phyloP scores from a whole-genome alignment of 768 basidiomycete species.

The Coprinellus micaceus region DNA sequence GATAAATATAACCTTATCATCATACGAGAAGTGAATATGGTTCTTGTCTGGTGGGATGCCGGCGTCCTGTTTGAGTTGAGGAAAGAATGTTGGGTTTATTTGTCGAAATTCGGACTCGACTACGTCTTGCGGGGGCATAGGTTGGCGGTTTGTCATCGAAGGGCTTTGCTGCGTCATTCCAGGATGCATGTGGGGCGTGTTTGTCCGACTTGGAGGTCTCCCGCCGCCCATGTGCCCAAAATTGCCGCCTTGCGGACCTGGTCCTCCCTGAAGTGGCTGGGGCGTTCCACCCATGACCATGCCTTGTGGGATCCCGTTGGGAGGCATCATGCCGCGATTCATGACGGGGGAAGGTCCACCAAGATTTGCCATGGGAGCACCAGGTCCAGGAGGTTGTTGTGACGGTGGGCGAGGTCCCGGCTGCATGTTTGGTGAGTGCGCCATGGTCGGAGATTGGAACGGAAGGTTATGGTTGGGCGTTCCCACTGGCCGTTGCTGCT shows the following conservation, averaged over 20 bases:
- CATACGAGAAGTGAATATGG: constrained; percentile 39
- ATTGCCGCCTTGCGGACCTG: constrained; percentile 16
- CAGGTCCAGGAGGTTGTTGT: constrained; percentile 20
- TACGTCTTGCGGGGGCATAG: constrained; percentile 7
- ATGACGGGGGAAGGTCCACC: constrained; percentile 51
- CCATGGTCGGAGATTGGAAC: constrained; percentile 63
- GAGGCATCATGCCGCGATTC: constrained; percentile 46
- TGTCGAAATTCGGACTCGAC: too few relatives aligned
- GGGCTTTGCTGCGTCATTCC: constrained; percentile 56
- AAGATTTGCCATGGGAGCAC: constrained; percentile 45
- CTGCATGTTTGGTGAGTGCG: constrained; percentile 45
- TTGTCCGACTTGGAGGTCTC: constrained; percentile 60
- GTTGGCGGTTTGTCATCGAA: constrained; percentile 45
- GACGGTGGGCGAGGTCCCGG: constrained; percentile 12
- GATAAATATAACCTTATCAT: constrained; percentile 63
- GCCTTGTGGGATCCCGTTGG: constrained; percentile 34
- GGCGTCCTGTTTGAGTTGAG: constrained; percentile 33
- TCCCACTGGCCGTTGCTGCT: constrained; percentile 13
- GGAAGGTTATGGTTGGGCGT: constrained; percentile 26
- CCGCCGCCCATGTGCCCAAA: constrained; percentile 39
- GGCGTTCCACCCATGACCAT: constrained; percentile 31
- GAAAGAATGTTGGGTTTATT: constrained; percentile 21
- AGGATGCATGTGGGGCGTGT: constrained; percentile 40
- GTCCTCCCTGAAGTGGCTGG: constrained; percentile 23
- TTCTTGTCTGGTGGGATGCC: constrained; percentile 46